These are phyloP conservation scores for Diaporthe sp. DNA, from an alignment of 2,329 filamentous ascomycete genomes.

Conservation along the genomic window DNA sequence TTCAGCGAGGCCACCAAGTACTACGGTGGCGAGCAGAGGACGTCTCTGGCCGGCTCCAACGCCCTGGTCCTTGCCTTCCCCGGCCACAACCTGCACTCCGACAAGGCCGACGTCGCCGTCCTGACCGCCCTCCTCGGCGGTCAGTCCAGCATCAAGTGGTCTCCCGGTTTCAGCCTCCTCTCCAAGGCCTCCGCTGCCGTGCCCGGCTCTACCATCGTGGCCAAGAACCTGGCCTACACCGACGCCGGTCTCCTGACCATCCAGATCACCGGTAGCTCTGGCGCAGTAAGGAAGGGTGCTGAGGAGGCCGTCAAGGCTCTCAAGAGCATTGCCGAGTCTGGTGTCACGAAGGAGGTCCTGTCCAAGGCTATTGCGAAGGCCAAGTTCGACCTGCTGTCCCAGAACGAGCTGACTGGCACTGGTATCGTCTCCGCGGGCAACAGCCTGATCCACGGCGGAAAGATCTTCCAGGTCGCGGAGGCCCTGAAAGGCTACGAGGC, in stretches of 20 bases:
- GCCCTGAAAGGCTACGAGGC: slow-evolving; percentile 83
- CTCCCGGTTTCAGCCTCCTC: slow-evolving; percentile 90
- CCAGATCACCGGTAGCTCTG: slow-evolving; percentile 81
- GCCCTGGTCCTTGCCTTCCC: slow-evolving; percentile 93
- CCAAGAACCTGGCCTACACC: slow-evolving; percentile 88
- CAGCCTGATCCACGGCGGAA: slow-evolving; percentile 84
- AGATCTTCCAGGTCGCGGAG: slow-evolving; percentile 87
- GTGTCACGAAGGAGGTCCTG: slow-evolving; percentile 86
- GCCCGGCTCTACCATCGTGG: slow-evolving; percentile 77
- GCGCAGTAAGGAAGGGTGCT: slow-evolving; percentile 80
- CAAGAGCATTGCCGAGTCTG: slow-evolving; percentile 83
- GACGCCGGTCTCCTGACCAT: slow-evolving; percentile 93
- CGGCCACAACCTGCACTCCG: slow-evolving; percentile 83
- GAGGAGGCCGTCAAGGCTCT: slow-evolving; percentile 84
- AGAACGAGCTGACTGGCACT: slow-evolving; percentile 81
- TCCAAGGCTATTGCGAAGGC: slow-evolving; percentile 93
- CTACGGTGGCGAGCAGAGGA: slow-evolving; percentile 94
- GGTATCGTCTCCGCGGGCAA: slow-evolving; percentile 88
- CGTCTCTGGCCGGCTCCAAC: slow-evolving; percentile 79
- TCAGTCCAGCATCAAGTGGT: slow-evolving; percentile 94
- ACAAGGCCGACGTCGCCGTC: slow-evolving; percentile 92
- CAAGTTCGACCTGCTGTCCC: slow-evolving; percentile 91
- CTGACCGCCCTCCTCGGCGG: slow-evolving; percentile 92
- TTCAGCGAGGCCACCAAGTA: slow-evolving; percentile 82
- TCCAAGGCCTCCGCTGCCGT: slow-evolving; percentile 80